Percentiles rank a stretch among this genome's conserved stretches.
Conservation (phyloP, 2,329 filamentous ascomycete species). For the Cladosporium halotolerans region DNA sequence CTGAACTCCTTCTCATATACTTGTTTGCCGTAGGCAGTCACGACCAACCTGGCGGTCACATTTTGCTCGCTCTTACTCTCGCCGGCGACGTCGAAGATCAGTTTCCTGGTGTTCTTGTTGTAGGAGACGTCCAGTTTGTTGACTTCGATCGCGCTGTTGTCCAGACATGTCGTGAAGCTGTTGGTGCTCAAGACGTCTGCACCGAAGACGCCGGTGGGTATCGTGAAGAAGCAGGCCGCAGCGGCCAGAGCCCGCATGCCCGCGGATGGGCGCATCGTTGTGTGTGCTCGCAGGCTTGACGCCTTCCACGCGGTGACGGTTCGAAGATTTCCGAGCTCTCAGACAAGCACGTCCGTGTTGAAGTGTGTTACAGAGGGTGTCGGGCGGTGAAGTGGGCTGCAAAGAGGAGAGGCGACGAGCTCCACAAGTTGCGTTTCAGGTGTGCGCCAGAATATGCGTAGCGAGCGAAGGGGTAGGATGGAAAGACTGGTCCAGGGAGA, state of each 20-base stretch:
- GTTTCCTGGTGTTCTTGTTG: constrained; percentile 63
- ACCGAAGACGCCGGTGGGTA: constrained; percentile 50
- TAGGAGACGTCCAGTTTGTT: constrained; percentile 72
- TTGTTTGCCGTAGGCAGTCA: constrained; percentile 76
- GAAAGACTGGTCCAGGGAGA: background rate
- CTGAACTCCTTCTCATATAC: constrained; percentile 78
- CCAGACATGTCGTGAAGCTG: constrained; percentile 69
- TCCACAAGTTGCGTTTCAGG: constrained; percentile 10
- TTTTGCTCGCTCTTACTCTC: constrained; percentile 68
- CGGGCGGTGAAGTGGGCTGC: background rate
- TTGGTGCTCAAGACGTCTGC: constrained; percentile 69
- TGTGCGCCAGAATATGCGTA: constrained; percentile 5
- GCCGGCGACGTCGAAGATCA: constrained; percentile 78
- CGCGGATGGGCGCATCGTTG: constrained; percentile 25
- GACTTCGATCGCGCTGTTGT: constrained; percentile 58
- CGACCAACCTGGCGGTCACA: constrained; percentile 67
- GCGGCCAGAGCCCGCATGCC: constrained; percentile 20
- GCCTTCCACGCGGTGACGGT: background rate
- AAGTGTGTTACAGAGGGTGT: background rate
- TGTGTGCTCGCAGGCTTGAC: constrained; percentile 4
- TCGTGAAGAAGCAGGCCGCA: constrained; percentile 27
- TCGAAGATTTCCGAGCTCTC: constrained; percentile 7
- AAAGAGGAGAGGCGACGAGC: background rate
- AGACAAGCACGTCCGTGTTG: background rate
- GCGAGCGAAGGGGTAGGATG: background rate